phyloP scores from a whole-genome alignment of 306 rosid genomes.

The Quillaja saponaria region DNA sequence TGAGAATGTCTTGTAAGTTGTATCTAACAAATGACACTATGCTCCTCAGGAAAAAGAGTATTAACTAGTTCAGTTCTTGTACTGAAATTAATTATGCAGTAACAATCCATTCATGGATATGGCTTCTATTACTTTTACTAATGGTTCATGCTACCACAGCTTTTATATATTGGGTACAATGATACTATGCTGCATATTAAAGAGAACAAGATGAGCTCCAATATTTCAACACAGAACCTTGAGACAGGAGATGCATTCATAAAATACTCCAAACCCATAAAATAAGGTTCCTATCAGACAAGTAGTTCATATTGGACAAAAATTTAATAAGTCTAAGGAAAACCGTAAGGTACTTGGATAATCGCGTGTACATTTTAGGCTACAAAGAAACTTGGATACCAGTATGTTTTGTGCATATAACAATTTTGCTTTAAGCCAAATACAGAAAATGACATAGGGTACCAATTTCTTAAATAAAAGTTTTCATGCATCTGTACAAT shows the following conservation, averaged over 20 bases:
- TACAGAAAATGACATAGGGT: no score
- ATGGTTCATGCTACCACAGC: not conserved
- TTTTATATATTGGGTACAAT: not conserved
- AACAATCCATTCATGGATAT: not conserved
- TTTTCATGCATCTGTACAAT: not conserved
- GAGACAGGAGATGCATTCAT: not conserved
- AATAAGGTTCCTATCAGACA: slow-evolving; percentile 5
- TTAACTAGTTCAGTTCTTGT: not conserved
- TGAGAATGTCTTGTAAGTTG: not conserved
- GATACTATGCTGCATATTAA: no score
- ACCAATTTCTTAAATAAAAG: no score
- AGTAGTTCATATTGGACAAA: not conserved
- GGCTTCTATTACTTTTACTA: not conserved
- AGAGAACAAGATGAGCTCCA: not conserved
- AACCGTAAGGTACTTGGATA: no score
- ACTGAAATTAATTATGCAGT: not conserved
- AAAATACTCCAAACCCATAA: not conserved
- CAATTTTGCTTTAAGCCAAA: no score
- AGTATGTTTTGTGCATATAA: no score
- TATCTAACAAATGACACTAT: not conserved
- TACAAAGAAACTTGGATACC: no score
- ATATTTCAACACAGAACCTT: not conserved
- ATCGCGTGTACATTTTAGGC: no score
- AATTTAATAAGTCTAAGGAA: not conserved
- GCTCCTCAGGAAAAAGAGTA: not conserved